Conservation (phyloP, 805 yeast species). For the Komagataella pseudopastoris region DNA sequence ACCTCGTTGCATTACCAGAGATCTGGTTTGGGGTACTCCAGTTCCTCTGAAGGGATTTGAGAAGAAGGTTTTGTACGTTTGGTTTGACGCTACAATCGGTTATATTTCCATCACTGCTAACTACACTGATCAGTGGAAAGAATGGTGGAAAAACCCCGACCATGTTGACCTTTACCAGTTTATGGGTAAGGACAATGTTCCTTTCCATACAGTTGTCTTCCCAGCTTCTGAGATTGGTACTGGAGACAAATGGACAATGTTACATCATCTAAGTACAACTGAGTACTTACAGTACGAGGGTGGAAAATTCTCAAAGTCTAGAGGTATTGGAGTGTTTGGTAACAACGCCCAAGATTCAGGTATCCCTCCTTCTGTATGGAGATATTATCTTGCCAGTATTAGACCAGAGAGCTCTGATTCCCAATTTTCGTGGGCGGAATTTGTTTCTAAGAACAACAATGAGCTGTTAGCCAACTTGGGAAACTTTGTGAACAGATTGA, state of each 20-base stretch:
- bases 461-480: constrained; percentile 94
- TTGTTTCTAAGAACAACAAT: constrained; percentile 84
- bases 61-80: constrained; percentile 88
- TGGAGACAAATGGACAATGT: constrained; percentile 75
- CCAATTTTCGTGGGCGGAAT: constrained; percentile 95
- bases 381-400: constrained; percentile 84
- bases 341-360: constrained; percentile 94
- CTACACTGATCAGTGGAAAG: constrained; percentile 68
- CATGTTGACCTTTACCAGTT: constrained; percentile 84
- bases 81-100: constrained; percentile 99
- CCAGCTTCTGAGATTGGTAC: constrained; percentile 91
- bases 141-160: constrained; percentile 95
- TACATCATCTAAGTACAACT: constrained; percentile 85
- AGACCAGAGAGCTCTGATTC: constrained; percentile 96
- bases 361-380: constrained; percentile 87
- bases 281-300: constrained; percentile 96
- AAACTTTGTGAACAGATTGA: constrained; percentile 87
- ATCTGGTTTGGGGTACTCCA: constrained; percentile 96
- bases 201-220: constrained; percentile 97
- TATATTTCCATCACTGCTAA: constrained; percentile 93
- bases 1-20: constrained; percentile 96
- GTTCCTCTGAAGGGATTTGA: constrained; percentile 82
- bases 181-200: constrained; percentile 99
- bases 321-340: constrained; percentile 97
- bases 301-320: constrained; percentile 96